Base-by-base conservation (phyloP, 257 asterid species). In the Voacanga thouarsii region DNA sequence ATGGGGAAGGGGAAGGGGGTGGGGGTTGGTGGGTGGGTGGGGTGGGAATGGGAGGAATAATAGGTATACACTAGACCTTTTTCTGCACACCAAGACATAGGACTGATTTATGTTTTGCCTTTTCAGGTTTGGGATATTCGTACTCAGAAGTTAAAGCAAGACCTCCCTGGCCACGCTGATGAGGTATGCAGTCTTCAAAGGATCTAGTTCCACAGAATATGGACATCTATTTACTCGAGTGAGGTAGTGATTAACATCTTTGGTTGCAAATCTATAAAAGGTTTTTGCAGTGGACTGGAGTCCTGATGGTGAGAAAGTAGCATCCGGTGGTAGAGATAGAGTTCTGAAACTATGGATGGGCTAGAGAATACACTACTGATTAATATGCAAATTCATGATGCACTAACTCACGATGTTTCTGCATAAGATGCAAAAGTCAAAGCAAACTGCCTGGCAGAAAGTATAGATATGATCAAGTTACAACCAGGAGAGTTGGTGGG, bases 241-340 rank as follows among this genome's bases (percentile, higher is more conserved):
- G 49, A 43, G 21, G 61, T 6, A 47, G 77, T 43, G 16, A 18
- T 73, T 26, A 51, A 50, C 28, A 2, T 47, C 51, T 55, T 56
- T 30, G 33, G 50, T 65, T 77, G 49, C 45, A 24, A 26, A 74
- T 43, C 33, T 75, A 33, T 33, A 1, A 44, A 75, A 96, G 99
- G 99, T 96, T 18, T 93, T 89, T 80, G 92, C 99, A 24, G 97
- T 96, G 23, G 99, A 96, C 82, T 96, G 99, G 99, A 96, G 99
- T 82, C 97, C 99, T 57, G 97, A 93, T 45, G 99, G 99, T 64
- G 98, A 96, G 85, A 96, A 96, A 82, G 98, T 96, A 68, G 99
- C 96, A 78, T 96, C 98, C 66, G 99, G 97, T 65, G 97, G 99
- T 39, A 93, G 83, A 87, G 99, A 93, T 60, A 88, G 82, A 86